Base-by-base conservation (phyloP, 495 filamentous ascomycete genomes). In the Xylaria curta region DNA sequence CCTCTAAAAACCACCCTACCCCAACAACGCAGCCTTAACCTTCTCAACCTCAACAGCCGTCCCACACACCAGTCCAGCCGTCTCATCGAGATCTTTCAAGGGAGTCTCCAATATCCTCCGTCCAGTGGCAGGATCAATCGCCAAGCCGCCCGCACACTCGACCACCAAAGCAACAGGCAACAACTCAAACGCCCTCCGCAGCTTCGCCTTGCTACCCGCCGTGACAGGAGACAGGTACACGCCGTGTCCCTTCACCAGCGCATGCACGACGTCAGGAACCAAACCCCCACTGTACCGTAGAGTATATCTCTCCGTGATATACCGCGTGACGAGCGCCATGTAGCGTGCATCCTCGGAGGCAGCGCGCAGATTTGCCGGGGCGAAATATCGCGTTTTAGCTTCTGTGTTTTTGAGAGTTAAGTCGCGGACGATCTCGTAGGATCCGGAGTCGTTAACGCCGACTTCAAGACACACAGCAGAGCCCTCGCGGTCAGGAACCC, bases 231-330 rank as follows among this genome's bases (percentile, higher is more conserved):
- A 86, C 36, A 87, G 40, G 69, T 87, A 88, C 8, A 87, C 73
- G 4, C 86, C 86, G 36, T 87, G 83, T 0, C 86, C 86, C 74
- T 87, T 86, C 21, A 86, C 82, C 9, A 88, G 72, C 56, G 82
- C 79, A 31, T 87, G 86, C 53, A 84, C 85, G 0, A 88, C 74
- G 72, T 88, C 86, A 3, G 86, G 86, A 5, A 88, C 86, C 58
- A 88, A 70, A 0, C 86, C 86, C 4, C 86, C 86, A 66, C 82
- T 80, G 67, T 87, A 88, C 4, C 86, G 79, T 53, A 88, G 74
- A 9, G 86, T 87, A 70, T 86, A 87, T 59, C 78, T 78, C 36
- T 82, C 70, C 31, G 60, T 26, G 33, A 87, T 80, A 64, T 79
- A 87, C 10, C 78, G 68, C 33, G 76, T 75, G 10, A 88, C 75